Base-by-base conservation (phyloP, 306 rosid species). In the Cucurbita ficifolia region DNA sequence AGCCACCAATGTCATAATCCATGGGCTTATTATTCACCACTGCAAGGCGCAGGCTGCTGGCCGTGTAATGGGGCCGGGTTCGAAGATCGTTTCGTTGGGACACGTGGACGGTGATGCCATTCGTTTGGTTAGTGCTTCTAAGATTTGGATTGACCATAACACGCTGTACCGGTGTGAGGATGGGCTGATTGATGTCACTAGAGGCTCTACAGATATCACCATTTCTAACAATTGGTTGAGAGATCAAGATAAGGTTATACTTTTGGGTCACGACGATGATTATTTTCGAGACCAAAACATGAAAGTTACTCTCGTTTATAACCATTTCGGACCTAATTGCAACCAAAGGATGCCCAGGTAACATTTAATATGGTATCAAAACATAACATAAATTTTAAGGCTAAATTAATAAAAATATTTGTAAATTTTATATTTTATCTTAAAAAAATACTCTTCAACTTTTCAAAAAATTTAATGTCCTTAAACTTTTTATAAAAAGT, bases 301-400 rank as follows among this genome's bases (percentile, higher is more conserved):
- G 87, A 78, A 22, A 51, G 87, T 84, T 8, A 84, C 87, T 0
- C 69, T 84, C 2, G 18, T 79, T 8, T 81, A 81, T 39, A 84
- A 84, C 71, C 87, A 84, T 77, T 84, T 84, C 40, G 87, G 87
- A 75, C 85, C 85, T 10, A 69, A 73, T 21, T 81, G 85, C 81
- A 84, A 84, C 75, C 87, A 84, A 50, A 76, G 87, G 46, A 84
- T 84, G 87, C 85, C 85, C 5, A 76, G 87, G 84, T 83, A 58
- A 7, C 7, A 3, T 42, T 42, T 7, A 1, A 7, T 7, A 7
- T 0, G 3, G 33, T 29, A 29, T 29, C 33, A 29, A 29, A 29
- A 2, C 33, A 29, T 29, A 29, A 29, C 33, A 29, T 29, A 29
- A 29, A 29, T 29, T 29, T 29, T 29, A 29, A 29, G 33, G 3